Conservation (phyloP, 1,284 basidiomycete species). For the Chalciporus sp. region DNA sequence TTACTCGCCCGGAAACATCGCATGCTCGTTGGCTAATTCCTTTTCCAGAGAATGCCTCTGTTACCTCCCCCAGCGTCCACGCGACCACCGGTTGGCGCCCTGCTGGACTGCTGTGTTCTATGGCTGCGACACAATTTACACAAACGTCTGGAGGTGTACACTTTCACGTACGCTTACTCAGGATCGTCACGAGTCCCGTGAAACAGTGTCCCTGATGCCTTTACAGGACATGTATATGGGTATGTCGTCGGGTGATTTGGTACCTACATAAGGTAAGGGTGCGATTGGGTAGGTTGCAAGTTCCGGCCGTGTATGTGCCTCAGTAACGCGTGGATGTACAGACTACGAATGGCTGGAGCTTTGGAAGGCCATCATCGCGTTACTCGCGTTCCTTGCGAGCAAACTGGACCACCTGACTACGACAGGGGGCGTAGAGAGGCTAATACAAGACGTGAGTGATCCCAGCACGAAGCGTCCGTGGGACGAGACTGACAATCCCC, state of each 20-base stretch:
- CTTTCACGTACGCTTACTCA: slow-evolving; percentile 50
- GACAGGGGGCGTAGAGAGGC: slow-evolving; percentile 50
- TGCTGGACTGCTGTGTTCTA: slow-evolving; percentile 66
- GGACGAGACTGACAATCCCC: slow-evolving; percentile 12
- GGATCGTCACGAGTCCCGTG: neutral
- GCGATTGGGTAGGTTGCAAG: slow-evolving; percentile 47
- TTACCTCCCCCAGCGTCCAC: slow-evolving; percentile 43
- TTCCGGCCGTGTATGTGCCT: neutral
- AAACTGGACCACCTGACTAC: slow-evolving; percentile 52
- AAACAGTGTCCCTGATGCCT: neutral
- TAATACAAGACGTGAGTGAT: slow-evolving; percentile 52
- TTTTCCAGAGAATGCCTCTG: slow-evolving; percentile 50
- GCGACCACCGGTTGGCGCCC: slow-evolving; percentile 51
- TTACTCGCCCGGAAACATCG: neutral
- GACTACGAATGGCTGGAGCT: slow-evolving; percentile 67
- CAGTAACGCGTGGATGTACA: slow-evolving; percentile 25
- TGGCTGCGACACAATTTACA: slow-evolving; percentile 71
- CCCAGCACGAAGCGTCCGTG: neutral
- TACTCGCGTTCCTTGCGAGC: slow-evolving; percentile 55
- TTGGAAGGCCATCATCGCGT: slow-evolving; percentile 55
- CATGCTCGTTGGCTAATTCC: neutral
- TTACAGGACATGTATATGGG: slow-evolving; percentile 53
- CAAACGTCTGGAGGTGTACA: slow-evolving; percentile 55
- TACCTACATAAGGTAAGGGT: slow-evolving; percentile 52
- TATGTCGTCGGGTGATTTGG: slow-evolving; percentile 55